These are phyloP conservation scores for Cladosporium sp. DNA, from an alignment of 2,329 filamentous ascomycete genomes.

Conservation along the genomic window DNA sequence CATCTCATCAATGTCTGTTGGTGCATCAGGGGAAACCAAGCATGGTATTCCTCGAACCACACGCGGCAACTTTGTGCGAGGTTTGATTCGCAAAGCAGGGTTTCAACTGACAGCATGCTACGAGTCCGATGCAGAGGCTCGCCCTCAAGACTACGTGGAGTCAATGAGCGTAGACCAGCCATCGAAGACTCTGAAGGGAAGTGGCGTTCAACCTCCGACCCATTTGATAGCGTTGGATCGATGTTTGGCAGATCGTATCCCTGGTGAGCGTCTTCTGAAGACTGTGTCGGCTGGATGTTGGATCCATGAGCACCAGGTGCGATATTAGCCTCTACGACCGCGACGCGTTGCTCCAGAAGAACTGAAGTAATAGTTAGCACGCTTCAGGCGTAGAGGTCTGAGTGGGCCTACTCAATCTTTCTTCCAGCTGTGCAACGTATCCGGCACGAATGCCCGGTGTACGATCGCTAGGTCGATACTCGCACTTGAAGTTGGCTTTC, in stretches of 20 bases:
- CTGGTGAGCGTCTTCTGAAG: background rate
- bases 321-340: background rate
- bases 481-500: slow-evolving; percentile 28
- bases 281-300: background rate
- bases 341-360: background rate
- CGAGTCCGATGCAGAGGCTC: background rate
- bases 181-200: background rate
- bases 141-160: background rate
- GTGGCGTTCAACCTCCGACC: background rate
- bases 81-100: background rate
- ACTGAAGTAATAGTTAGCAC: background rate
- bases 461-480: slow-evolving; percentile 27
- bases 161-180: background rate
- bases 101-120: background rate
- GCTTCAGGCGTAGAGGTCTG: background rate
- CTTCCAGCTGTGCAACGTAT: slow-evolving; percentile 42
- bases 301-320: background rate
- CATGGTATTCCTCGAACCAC: slow-evolving; percentile 42
- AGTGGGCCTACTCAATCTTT: slow-evolving; percentile 34
- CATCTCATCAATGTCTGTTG: slow-evolving; percentile 28
- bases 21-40: slow-evolving; percentile 41
- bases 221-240: background rate
- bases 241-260: background rate
- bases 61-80: slow-evolving; percentile 30
- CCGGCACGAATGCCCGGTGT: slow-evolving; percentile 45